A percentile compares a stretch with the other conserved stretches of the same genome.
These are phyloP conservation scores for Colletotrichum simmondsii DNA, from an alignment of 2,329 filamentous ascomycete species.

Conservation along the genomic window DNA sequence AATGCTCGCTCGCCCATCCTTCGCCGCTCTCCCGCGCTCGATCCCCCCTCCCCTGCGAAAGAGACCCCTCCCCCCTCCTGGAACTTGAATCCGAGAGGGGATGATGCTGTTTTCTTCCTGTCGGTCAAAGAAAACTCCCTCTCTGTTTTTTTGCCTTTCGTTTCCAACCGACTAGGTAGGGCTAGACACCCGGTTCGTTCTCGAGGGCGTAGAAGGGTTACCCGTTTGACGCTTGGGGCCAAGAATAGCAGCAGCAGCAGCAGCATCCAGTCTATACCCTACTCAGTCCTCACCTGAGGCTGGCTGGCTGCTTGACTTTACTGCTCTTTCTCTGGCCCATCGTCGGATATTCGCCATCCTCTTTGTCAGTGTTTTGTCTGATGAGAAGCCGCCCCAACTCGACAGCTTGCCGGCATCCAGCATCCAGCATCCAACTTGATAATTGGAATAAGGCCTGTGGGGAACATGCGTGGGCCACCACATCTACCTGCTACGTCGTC, in stretches of 20 bases:
- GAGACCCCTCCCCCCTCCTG: no score
- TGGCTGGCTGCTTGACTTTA: not conserved
- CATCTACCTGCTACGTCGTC: constrained; percentile 25
- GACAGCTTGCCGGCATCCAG: constrained; percentile 11
- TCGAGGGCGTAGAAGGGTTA: not conserved
- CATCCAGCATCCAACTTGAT: not conserved
- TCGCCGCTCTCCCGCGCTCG: constrained; percentile 28
- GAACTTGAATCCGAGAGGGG: no score
- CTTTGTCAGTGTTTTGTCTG: constrained; percentile 28
- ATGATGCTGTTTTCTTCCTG: not conserved
- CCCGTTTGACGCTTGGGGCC: not conserved
- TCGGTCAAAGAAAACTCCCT: not conserved
- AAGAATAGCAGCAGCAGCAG: constrained; percentile 19
- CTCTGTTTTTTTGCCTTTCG: constrained; percentile 1
- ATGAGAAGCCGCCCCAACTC: constrained; percentile 12
- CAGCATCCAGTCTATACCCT: not conserved
- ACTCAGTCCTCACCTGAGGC: no score
- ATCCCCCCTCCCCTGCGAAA: not conserved
- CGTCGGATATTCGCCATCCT: constrained; percentile 24
- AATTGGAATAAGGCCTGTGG: constrained; percentile 11
- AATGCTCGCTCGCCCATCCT: not conserved
- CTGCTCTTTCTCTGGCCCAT: not conserved
- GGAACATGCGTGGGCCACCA: not conserved
- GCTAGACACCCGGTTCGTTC: not conserved
- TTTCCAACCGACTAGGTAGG: constrained; percentile 18